These are phyloP conservation scores for Chaetomium cochliodes DNA, from an alignment of 495 filamentous ascomycete genomes.

Conservation along the genomic window DNA sequence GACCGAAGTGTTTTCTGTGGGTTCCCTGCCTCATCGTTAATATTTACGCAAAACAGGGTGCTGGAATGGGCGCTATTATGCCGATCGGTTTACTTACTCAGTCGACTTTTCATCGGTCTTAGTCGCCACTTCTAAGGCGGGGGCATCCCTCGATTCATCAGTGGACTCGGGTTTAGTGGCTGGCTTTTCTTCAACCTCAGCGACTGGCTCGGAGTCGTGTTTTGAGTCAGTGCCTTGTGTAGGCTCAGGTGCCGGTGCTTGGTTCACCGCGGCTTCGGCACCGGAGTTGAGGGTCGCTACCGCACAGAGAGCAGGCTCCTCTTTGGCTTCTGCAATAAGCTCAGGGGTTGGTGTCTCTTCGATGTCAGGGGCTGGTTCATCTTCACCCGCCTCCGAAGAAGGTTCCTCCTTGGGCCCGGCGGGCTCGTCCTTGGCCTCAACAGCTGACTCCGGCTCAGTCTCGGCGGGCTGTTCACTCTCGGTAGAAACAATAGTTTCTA, in stretches of 20 bases:
- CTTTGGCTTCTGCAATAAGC: constrained; percentile 4
- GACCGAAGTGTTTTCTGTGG: not conserved
- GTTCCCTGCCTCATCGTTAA: not conserved
- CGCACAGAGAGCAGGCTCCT: not conserved
- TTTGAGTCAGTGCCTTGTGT: not conserved
- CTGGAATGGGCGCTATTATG: too few species aligned
- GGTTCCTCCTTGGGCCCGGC: constrained; percentile 18
- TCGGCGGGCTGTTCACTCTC: constrained; percentile 7
- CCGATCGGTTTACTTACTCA: not conserved
- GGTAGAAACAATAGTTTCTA: not conserved
- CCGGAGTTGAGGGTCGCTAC: not conserved
- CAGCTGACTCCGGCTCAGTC: constrained; percentile 14
- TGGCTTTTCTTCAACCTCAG: constrained; percentile 10
- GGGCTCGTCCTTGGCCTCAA: not conserved
- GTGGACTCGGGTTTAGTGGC: not conserved
- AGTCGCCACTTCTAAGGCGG: not conserved
- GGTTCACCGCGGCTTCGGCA: not conserved
- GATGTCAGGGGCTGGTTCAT: not conserved
- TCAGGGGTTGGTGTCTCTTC: constrained; percentile 11
- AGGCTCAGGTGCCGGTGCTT: constrained; percentile 3
- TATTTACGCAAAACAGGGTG: not conserved
- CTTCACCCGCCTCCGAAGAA: constrained; percentile 8
- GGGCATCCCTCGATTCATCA: not conserved
- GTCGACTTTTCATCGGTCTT: not conserved
- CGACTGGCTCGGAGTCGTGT: not conserved